phyloP scores from a whole-genome alignment of 352 stramenopile genomes.

The Peronospora belbahrii region DNA sequence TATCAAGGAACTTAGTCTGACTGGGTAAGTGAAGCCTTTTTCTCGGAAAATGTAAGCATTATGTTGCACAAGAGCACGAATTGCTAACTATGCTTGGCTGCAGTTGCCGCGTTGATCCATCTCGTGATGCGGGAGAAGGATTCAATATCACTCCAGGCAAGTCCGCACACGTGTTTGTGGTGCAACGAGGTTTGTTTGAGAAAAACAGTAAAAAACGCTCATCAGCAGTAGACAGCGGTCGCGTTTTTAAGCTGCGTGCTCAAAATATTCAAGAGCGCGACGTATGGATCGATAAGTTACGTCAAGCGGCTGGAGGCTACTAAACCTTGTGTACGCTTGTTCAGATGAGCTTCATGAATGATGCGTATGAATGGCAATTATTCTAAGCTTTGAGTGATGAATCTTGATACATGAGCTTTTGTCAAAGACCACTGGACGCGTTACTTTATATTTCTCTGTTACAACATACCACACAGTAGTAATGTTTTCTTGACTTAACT shows the following conservation, averaged over 20 bases:
- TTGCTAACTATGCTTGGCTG: conserved; percentile 29
- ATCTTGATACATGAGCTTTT: not conserved
- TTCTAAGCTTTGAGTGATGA: conserved; percentile 2
- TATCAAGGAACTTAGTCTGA: conserved; percentile 78
- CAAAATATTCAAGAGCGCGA: conserved; percentile 78
- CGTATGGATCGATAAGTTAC: conserved; percentile 73
- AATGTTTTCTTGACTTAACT: no score
- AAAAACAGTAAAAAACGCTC: not conserved
- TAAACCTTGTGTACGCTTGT: conserved; percentile 4
- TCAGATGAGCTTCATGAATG: not conserved
- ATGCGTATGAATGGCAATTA: conserved; percentile 5
- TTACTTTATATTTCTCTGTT: not conserved
- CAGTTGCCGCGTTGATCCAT: conserved; percentile 42
- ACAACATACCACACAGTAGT: not conserved
- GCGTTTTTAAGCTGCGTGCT: conserved; percentile 78
- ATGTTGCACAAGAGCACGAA: conserved; percentile 78
- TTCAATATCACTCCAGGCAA: conserved; percentile 78
- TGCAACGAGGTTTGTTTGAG: conserved; percentile 49
- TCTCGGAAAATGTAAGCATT: not conserved
- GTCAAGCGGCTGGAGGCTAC: conserved; percentile 42
- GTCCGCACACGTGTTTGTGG: conserved; percentile 57
- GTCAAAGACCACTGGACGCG: no score
- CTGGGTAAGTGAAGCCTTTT: conserved; percentile 36
- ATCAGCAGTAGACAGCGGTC: conserved; percentile 48
- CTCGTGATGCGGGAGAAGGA: conserved; percentile 67